Conservation (phyloP, 345 rosid species). For the Noccaea caerulescens region DNA sequence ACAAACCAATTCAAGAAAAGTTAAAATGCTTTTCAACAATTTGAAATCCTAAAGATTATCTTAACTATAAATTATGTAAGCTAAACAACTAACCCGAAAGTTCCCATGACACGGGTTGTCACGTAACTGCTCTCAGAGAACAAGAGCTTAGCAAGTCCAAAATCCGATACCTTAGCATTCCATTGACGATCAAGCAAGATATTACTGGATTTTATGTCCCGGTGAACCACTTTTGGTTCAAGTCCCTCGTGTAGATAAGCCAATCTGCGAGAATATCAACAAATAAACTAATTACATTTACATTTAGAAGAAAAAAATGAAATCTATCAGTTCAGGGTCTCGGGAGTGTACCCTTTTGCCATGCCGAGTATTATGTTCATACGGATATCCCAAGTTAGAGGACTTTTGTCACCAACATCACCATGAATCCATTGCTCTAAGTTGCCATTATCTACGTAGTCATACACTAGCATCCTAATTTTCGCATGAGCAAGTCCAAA, state of each 20-base stretch:
- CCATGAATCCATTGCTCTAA: slow-evolving; percentile 97
- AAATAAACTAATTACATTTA: slow-evolving; percentile 5
- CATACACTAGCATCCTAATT: slow-evolving; percentile 94
- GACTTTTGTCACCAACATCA: slow-evolving; percentile 87
- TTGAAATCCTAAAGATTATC: not conserved
- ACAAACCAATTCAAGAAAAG: slow-evolving; percentile 21
- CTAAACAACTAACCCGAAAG: slow-evolving; percentile 71
- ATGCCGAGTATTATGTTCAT: slow-evolving; percentile 83
- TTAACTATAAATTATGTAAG: not conserved
- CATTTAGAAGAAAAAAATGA: slow-evolving; percentile 4
- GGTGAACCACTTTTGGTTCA: slow-evolving; percentile 96
- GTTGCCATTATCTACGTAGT: slow-evolving; percentile 89
- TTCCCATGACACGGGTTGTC: slow-evolving; percentile 97
- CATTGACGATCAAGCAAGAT: slow-evolving; percentile 88
- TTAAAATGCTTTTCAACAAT: not conserved
- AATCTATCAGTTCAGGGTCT: not conserved
- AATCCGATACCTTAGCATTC: slow-evolving; percentile 93
- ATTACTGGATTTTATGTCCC: slow-evolving; percentile 92
- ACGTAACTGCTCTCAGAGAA: slow-evolving; percentile 83
- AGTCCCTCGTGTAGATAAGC: slow-evolving; percentile 99
- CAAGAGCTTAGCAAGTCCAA: slow-evolving; percentile 93
- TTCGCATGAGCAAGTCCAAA: slow-evolving; percentile 21
- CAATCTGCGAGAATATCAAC: slow-evolving; percentile 52
- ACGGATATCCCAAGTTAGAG: slow-evolving; percentile 90
- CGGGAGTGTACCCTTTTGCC: slow-evolving; percentile 74